A percentile compares a stretch with the other conserved stretches of the same genome.
Conservation (phyloP, 2,329 filamentous ascomycete species). For the Colletotrichum salicis region DNA sequence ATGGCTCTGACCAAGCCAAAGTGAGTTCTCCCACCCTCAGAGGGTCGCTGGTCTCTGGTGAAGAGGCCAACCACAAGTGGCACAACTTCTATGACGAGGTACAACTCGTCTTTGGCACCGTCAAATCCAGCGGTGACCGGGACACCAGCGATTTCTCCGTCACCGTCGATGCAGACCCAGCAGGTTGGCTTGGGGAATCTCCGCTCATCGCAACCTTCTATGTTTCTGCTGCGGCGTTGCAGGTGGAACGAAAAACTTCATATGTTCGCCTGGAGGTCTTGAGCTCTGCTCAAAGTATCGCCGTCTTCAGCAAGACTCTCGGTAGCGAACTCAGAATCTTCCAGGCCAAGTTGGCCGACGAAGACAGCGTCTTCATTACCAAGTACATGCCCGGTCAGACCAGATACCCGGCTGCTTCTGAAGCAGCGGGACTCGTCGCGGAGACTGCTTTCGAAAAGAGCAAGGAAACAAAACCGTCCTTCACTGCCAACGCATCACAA, state of each 20-base stretch:
- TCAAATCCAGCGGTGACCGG: conserved; percentile 40
- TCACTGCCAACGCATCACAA: conserved; percentile 41
- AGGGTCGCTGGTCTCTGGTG: conserved; percentile 43
- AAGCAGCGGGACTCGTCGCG: conserved; percentile 38
- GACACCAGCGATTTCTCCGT: conserved; percentile 46
- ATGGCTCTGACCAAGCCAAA: conserved; percentile 31
- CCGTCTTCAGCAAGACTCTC: conserved; percentile 40
- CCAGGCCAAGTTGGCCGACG: conserved; percentile 44
- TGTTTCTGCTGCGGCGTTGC: conserved; percentile 48
- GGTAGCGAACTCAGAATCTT: conserved; percentile 45
- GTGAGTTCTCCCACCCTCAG: conserved; percentile 43
- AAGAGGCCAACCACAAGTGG: conserved; percentile 41
- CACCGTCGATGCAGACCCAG: conserved; percentile 46
- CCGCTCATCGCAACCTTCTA: conserved; percentile 55
- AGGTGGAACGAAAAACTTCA: conserved; percentile 44
- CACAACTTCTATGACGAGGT: conserved; percentile 51
- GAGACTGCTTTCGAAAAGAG: conserved; percentile 34
- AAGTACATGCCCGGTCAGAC: conserved; percentile 49
- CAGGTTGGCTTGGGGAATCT: conserved; percentile 50
- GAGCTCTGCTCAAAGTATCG: conserved; percentile 39
- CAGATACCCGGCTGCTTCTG: conserved; percentile 41
- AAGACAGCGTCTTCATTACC: conserved; percentile 48
- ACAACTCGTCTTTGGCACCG: conserved; percentile 54
- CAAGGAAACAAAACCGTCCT: conserved; percentile 38
- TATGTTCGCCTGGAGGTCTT: conserved; percentile 47